phyloP scores from a whole-genome alignment of 495 filamentous ascomycete genomes.

The Xylaria sp. region DNA sequence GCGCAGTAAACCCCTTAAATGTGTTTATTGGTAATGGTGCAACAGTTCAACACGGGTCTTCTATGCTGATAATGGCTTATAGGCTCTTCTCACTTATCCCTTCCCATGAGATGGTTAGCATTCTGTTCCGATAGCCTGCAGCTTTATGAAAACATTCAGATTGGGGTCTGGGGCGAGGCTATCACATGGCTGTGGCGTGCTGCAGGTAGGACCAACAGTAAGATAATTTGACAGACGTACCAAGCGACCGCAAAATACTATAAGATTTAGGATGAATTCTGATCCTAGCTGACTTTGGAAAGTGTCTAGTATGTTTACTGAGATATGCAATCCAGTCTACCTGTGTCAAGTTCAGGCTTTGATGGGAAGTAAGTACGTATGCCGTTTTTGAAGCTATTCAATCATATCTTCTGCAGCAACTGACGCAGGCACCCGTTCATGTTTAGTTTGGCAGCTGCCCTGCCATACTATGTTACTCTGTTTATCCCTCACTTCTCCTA shows the following conservation, averaged over 20 bases:
- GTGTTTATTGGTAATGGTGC: neutral
- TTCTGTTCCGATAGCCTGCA: neutral
- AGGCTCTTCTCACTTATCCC: neutral
- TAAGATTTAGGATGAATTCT: neutral
- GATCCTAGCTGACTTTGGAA: neutral
- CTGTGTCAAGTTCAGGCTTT: neutral
- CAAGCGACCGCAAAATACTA: neutral
- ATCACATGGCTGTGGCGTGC: neutral
- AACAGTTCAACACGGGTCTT: neutral
- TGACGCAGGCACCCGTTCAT: slow-evolving; percentile 13
- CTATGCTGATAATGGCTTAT: neutral
- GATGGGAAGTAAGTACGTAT: neutral
- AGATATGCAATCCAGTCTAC: neutral
- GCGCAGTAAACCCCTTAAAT: neutral
- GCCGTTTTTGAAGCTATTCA: neutral
- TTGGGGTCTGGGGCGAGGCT: neutral
- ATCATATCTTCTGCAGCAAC: neutral
- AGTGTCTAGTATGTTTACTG: neutral
- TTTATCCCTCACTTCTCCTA: neutral
- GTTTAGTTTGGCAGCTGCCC: neutral
- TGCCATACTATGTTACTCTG: neutral
- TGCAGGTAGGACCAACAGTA: neutral
- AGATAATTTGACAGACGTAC: neutral
- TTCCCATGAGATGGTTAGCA: neutral
- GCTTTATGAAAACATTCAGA: neutral